phyloP scores from a whole-genome alignment of 495 filamentous ascomycete species.

The Cercophora samala region DNA sequence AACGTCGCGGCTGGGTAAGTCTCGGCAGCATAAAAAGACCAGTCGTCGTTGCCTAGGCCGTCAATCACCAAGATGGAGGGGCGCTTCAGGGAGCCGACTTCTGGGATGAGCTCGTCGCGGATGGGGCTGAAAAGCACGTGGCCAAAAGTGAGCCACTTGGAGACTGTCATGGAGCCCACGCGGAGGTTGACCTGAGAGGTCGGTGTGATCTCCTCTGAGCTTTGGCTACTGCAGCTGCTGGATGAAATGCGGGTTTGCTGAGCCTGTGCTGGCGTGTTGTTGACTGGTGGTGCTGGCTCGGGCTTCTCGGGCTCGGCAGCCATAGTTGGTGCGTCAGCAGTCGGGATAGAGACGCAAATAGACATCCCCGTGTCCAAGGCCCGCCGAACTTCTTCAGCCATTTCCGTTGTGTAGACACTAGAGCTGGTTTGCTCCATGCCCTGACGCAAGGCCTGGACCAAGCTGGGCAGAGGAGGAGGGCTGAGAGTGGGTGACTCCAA shows the following conservation, averaged over 20 bases:
- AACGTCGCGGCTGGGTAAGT: conserved; percentile 83
- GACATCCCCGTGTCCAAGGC: conserved; percentile 29
- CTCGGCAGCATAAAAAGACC: conserved; percentile 95
- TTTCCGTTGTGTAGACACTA: conserved; percentile 46
- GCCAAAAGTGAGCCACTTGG: conserved; percentile 88
- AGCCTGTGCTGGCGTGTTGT: conserved; percentile 32
- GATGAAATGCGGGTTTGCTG: conserved; percentile 44
- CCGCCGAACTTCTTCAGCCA: conserved; percentile 46
- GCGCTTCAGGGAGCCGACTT: conserved; percentile 43
- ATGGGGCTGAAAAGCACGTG: conserved; percentile 92
- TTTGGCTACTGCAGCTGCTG: conserved; percentile 41
- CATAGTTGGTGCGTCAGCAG: conserved; percentile 47
- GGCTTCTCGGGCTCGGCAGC: conserved; percentile 42
- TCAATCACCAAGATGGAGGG: conserved; percentile 83
- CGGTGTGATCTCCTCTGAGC: conserved; percentile 56
- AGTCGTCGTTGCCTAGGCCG: conserved; percentile 81
- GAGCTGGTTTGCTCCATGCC: conserved; percentile 33
- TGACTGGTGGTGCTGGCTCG: conserved; percentile 20
- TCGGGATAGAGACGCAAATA: conserved; percentile 22
- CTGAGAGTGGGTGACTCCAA: conserved; percentile 43
- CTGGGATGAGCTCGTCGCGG: conserved; percentile 65
- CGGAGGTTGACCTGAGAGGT: conserved; percentile 76
- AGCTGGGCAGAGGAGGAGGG: conserved; percentile 30
- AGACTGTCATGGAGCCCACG: conserved; percentile 65
- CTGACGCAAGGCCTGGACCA: conserved; percentile 31